These are phyloP conservation scores for Agaricus sinodeliciosus DNA, from an alignment of 768 basidiomycete species.

Conservation along the genomic window DNA sequence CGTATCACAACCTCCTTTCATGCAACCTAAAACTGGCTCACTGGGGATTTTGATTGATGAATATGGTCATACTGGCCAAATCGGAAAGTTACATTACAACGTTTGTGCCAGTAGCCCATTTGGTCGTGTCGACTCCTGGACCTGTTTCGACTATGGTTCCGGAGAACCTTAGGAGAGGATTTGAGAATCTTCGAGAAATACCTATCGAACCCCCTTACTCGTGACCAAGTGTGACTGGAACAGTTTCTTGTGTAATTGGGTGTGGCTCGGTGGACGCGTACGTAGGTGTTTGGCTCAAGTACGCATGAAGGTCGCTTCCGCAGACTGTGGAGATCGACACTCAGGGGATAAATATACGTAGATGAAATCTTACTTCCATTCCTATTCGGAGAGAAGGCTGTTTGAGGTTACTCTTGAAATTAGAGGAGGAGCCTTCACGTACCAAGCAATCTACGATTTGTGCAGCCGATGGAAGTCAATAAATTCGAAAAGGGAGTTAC, in stretches of 20 bases:
- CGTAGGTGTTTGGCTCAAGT: constrained; percentile 19
- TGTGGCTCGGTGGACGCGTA: constrained; percentile 26
- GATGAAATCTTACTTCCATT: constrained; percentile 22
- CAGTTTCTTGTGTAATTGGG: constrained; percentile 28
- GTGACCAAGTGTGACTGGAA: constrained; percentile 40
- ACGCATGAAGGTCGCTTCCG: constrained; percentile 43
- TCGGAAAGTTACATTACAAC: constrained; percentile 24
- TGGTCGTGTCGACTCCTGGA: constrained; percentile 22
- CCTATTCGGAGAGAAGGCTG: constrained; percentile 12
- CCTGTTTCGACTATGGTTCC: constrained; percentile 30
- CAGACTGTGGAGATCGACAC: constrained; percentile 24
- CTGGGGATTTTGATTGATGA: constrained; percentile 16
- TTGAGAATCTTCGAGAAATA: background rate
- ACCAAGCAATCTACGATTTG: background rate
- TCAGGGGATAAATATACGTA: background rate
- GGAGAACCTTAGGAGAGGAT: constrained; percentile 22
- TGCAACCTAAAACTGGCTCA: constrained; percentile 36
- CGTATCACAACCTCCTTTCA: constrained; percentile 24
- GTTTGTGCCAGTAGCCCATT: constrained; percentile 28
- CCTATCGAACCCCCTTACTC: constrained; percentile 24
- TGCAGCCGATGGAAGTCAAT: background rate
- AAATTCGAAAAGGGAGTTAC: constrained; percentile 15
- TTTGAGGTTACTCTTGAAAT: background rate
- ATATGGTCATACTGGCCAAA: background rate
- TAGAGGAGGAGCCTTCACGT: background rate